Percentiles rank a stretch among this genome's conserved stretches.
Evolutionary conservation across 345 rosid species (phyloP).

Genomic region (Syzygium jambos): DNA sequence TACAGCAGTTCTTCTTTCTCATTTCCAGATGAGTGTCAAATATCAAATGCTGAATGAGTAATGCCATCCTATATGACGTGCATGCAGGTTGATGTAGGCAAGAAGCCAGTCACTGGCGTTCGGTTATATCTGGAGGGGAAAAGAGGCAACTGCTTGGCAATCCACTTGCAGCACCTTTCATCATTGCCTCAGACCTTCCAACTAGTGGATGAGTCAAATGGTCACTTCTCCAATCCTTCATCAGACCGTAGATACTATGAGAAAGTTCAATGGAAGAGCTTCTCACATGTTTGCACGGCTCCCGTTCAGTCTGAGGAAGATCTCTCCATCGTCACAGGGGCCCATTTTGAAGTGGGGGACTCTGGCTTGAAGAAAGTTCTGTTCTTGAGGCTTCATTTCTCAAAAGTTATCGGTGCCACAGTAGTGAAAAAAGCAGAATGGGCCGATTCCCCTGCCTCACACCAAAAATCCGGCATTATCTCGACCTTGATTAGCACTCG

Average conservation of each 20-base stretch:
- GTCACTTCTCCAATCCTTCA: slow-evolving; percentile 1
- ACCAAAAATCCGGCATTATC: slow-evolving; percentile 33
- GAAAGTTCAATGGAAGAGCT: slow-evolving; percentile 45
- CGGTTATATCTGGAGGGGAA: slow-evolving; percentile 43
- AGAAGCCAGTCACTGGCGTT: slow-evolving; percentile 41
- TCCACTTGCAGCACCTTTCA: slow-evolving; percentile 46
- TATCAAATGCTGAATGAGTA: neutral
- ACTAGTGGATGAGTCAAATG: slow-evolving; percentile 19
- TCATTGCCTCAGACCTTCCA: slow-evolving; percentile 41
- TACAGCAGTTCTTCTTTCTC: neutral
- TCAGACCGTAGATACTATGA: slow-evolving; percentile 16
- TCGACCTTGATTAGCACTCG: slow-evolving; percentile 41
- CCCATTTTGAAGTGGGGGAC: slow-evolving; percentile 30
- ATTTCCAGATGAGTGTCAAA: neutral
- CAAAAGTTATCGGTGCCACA: slow-evolving; percentile 24
- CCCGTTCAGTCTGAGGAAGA: slow-evolving; percentile 36
- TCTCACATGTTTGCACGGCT: slow-evolving; percentile 40
- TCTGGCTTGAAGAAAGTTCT: slow-evolving; percentile 28
- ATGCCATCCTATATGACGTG: neutral
- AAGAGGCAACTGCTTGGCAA: slow-evolving; percentile 35
- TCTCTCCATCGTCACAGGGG: slow-evolving; percentile 38
- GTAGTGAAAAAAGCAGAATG: slow-evolving; percentile 23
- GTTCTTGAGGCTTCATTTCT: slow-evolving; percentile 33
- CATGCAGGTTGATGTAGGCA: slow-evolving; percentile 39
- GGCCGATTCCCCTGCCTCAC: slow-evolving; percentile 37